These are phyloP conservation scores for Coemansia sp. DNA, from an alignment of 192 early-diverging fungal species.

Conservation along the genomic window DNA sequence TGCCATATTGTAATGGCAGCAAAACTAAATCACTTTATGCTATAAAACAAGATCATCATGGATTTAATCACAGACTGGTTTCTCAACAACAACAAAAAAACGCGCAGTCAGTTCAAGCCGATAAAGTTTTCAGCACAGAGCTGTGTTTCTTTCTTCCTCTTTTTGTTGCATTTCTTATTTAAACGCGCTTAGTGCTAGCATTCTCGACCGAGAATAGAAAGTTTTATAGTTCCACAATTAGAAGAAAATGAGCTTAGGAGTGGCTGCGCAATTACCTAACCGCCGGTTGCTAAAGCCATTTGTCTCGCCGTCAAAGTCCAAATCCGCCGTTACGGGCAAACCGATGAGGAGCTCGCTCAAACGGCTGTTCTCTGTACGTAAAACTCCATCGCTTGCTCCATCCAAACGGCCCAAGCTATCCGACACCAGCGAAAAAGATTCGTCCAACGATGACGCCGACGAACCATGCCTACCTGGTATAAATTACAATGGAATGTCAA, in stretches of 20 bases:
- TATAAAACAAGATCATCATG: background rate
- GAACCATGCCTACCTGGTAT: constrained; percentile 34
- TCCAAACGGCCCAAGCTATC: constrained; percentile 21
- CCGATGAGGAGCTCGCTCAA: constrained; percentile 22
- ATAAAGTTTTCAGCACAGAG: background rate
- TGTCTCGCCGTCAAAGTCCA: constrained; percentile 36
- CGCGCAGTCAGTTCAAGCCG: background rate
- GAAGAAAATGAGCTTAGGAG: constrained; percentile 15
- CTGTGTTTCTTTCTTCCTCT: background rate
- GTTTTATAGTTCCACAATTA: background rate
- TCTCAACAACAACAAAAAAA: background rate
- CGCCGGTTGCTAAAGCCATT: constrained; percentile 45
- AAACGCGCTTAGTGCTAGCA: background rate
- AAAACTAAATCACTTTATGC: no score
- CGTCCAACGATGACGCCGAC: constrained; percentile 6
- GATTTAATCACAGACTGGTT: background rate
- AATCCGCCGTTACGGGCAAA: background rate
- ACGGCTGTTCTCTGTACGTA: constrained; percentile 38
- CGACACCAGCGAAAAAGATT: constrained; percentile 10
- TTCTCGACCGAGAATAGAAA: no score
- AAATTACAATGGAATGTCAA: constrained; percentile 53
- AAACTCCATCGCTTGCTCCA: background rate
- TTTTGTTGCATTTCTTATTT: no score
- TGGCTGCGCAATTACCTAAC: constrained; percentile 33
- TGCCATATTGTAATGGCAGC: no score